phyloP scores from a whole-genome alignment of 176 grass and related monocot species.

The Ensete ventricosum region DNA sequence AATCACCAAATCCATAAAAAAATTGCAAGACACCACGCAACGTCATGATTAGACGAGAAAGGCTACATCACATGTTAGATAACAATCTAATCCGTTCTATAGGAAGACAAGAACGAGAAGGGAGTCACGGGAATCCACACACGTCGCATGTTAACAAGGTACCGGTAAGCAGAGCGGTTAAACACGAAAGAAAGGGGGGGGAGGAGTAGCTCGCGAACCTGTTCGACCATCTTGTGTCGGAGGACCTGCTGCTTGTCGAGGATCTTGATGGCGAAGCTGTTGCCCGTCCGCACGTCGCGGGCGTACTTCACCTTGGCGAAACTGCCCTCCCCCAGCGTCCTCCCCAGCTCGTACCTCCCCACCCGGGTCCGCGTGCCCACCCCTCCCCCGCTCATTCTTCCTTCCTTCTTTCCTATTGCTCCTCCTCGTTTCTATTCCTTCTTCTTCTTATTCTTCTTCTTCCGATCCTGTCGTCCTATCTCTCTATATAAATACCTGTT shows the following conservation, averaged over 20 bases:
- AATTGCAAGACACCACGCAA: background rate
- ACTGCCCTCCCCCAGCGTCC: slow-evolving; percentile 82
- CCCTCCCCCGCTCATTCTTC: background rate
- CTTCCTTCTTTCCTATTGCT: background rate
- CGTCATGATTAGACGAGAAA: background rate
- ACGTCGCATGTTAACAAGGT: background rate
- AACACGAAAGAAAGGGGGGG: background rate
- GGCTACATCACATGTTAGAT: no score
- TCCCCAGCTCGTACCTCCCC: slow-evolving; percentile 73
- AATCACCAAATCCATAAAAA: background rate
- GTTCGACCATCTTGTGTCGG: slow-evolving; percentile 94
- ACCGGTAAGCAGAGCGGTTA: background rate
- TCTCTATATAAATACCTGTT: no score
- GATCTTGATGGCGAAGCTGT: slow-evolving; percentile 68
- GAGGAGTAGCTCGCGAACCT: slow-evolving; percentile 18
- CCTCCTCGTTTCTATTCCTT: background rate
- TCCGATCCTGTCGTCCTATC: background rate
- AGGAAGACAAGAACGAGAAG: background rate
- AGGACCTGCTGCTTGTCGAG: slow-evolving; percentile 79
- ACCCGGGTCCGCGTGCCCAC: slow-evolving; percentile 46
- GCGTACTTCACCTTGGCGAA: slow-evolving; percentile 97
- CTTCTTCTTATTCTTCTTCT: background rate
- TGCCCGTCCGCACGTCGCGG: slow-evolving; percentile 43
- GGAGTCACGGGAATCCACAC: background rate
- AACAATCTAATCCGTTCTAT: background rate